A percentile compares a stretch with the other conserved stretches of the same genome.
These are phyloP conservation scores for Gaultheria prostrata DNA, from an alignment of 148 eudicot genomes.

Conservation along the genomic window DNA sequence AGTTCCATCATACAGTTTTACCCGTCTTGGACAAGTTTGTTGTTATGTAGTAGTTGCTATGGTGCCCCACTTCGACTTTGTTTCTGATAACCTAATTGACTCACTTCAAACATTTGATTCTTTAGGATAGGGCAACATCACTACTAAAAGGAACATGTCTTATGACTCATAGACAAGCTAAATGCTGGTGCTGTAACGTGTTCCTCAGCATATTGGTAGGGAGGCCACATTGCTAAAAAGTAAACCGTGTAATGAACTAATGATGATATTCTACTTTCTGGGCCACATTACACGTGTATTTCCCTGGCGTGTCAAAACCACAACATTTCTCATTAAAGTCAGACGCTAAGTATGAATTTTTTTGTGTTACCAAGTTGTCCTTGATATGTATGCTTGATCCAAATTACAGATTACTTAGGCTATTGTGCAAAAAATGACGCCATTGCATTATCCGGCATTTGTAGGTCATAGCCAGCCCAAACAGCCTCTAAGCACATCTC, in stretches of 20 bases:
- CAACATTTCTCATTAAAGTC: not conserved
- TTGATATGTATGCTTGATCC: not conserved
- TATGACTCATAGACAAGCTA: not conserved
- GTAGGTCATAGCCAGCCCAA: not conserved
- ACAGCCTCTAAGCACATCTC: not conserved
- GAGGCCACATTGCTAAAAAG: not conserved
- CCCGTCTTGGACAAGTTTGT: not conserved
- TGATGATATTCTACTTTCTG: not conserved
- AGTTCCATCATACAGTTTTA: slow-evolving; percentile 21
- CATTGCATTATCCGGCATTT: not conserved
- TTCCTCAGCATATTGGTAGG: not conserved
- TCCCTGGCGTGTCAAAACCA: not conserved
- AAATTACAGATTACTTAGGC: not conserved
- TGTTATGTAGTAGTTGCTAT: not conserved
- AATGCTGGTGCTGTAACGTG: not conserved
- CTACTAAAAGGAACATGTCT: not conserved
- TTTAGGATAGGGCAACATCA: not conserved
- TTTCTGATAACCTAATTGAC: not conserved
- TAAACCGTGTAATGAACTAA: not conserved
- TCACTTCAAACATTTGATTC: not conserved
- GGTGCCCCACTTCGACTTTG: not conserved
- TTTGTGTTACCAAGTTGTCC: not conserved
- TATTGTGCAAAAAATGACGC: not conserved
- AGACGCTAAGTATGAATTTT: not conserved
- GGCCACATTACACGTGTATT: not conserved